Evolutionary conservation across 441 rosid genomes (phyloP).

Genomic region (Syzygium syzygioides): DNA sequence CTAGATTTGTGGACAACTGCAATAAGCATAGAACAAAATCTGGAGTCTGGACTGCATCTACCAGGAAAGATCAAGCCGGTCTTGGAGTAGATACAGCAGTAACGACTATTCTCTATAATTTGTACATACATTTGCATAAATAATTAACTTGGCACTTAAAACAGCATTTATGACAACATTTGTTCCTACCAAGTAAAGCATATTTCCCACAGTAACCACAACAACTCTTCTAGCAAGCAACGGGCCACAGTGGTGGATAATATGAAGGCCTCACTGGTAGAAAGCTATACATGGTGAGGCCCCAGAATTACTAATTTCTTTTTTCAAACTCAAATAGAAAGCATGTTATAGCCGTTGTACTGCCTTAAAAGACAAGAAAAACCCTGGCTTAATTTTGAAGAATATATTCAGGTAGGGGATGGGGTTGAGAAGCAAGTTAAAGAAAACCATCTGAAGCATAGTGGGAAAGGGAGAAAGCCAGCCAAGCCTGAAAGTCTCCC

Average conservation of each 20-base stretch:
- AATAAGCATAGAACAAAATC: background rate
- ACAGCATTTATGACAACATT: background rate
- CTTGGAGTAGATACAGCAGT: background rate
- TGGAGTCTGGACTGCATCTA: background rate
- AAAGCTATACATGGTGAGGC: background rate
- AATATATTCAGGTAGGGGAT: background rate
- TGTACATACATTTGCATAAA: background rate
- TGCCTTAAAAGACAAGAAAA: background rate
- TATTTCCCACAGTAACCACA: background rate
- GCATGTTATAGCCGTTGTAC: background rate
- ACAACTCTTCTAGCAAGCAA: background rate
- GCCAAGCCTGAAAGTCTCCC: background rate
- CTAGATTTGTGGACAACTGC: background rate
- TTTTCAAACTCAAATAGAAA: background rate
- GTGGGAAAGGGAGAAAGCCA: background rate
- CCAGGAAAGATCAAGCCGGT: background rate
- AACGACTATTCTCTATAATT: background rate
- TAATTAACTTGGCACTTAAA: background rate
- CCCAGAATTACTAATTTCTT: background rate
- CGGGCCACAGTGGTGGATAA: background rate
- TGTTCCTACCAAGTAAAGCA: background rate
- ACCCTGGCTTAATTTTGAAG: background rate
- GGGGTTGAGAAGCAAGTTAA: background rate
- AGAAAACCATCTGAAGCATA: background rate
- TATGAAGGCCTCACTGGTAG: background rate